A percentile compares a stretch with the other conserved stretches of the same genome.
Conservation (phyloP, 1,284 basidiomycete species). For the Trichosporon sp. region DNA sequence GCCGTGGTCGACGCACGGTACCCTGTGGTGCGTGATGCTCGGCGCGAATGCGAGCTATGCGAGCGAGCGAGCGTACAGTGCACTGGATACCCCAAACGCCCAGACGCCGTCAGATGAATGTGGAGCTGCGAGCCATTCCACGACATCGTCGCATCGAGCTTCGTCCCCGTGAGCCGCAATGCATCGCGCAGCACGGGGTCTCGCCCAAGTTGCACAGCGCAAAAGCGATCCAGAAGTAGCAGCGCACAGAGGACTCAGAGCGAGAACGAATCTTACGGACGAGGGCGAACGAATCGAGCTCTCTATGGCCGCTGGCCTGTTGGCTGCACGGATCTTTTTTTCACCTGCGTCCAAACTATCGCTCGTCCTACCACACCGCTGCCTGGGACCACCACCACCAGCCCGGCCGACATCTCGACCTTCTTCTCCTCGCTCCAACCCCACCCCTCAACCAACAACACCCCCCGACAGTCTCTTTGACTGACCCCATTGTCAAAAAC, state of each 20-base stretch:
- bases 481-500: conserved; percentile 18
- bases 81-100: background rate
- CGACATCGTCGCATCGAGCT: background rate
- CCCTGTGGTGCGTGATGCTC: background rate
- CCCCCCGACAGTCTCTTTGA: conserved; percentile 12
- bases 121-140: conserved; percentile 5
- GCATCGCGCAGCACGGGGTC: conserved; percentile 6
- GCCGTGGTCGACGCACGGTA: background rate
- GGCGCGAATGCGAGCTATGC: background rate
- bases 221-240: background rate
- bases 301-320: conserved; percentile 12
- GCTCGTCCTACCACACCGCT: background rate
- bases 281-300: conserved; percentile 14
- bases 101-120: background rate
- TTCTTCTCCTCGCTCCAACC: conserved; percentile 16
- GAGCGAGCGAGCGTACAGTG: background rate
- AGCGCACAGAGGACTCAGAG: conserved; percentile 3
- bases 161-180: background rate
- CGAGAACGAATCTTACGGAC: conserved; percentile 3
- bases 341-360: conserved; percentile 14
- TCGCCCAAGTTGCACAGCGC: background rate
- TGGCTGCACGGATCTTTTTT: conserved; percentile 19
- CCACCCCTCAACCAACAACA: conserved; percentile 15
- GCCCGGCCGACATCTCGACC: conserved; percentile 18
- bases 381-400: conserved; percentile 11